These are phyloP conservation scores for Cubamyces sp. DNA, from an alignment of 768 basidiomycete genomes.

Conservation along the genomic window DNA sequence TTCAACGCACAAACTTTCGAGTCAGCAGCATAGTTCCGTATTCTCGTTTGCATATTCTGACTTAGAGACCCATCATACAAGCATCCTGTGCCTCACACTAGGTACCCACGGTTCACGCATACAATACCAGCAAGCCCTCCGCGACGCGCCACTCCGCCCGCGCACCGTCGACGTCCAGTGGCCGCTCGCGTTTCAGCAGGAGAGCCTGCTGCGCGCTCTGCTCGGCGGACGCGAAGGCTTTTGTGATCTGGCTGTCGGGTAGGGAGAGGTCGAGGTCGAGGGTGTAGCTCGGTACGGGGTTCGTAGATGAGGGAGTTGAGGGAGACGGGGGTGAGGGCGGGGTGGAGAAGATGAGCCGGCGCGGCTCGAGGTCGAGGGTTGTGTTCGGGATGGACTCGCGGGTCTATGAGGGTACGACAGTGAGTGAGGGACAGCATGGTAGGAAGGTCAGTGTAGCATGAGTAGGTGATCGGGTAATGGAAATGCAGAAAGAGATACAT, in stretches of 20 bases:
- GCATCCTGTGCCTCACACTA: no score
- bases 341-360: constrained; percentile 56
- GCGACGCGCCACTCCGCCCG: constrained; percentile 70
- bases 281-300: constrained; percentile 35
- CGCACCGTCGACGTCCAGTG: constrained; percentile 64
- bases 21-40: no score
- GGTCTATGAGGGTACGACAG: constrained; percentile 47
- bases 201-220: constrained; percentile 40
- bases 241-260: constrained; percentile 57
- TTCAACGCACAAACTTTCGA: no score
- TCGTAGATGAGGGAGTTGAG: background rate
- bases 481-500: constrained; percentile 35
- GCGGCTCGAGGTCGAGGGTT: constrained; percentile 67
- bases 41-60: no score
- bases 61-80: no score
- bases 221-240: constrained; percentile 26
- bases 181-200: constrained; percentile 58
- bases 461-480: background rate
- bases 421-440: no score
- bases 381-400: constrained; percentile 48
- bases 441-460: background rate
- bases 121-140: constrained; percentile 52
- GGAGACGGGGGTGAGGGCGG: constrained; percentile 36
- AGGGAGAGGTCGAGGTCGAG: constrained; percentile 63
- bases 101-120: constrained; percentile 33